Base-by-base conservation (phyloP, 768 basidiomycete species). In the Agaricus blazei region DNA sequence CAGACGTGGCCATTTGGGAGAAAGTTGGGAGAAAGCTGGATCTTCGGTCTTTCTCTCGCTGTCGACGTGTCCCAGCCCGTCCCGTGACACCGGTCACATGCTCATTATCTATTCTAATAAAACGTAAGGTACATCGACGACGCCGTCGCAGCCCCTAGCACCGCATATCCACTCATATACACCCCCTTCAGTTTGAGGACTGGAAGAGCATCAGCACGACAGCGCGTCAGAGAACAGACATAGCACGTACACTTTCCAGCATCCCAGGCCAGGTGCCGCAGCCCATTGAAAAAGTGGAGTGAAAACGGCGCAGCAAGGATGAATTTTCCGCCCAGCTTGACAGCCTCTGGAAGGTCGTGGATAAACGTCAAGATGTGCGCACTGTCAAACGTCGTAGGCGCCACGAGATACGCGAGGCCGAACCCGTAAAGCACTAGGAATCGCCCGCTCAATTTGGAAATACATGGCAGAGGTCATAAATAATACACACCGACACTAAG, bases 231-330 rank as follows among this genome's bases (percentile, higher is more conserved):
- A 14, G 42, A 44, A 9, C 6, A 56, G 55, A 24, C 11, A 27
- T 9, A 14, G 8, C 28, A 83, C 94, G 62, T 64, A 98, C 96
- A 87, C 77, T 87, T 88, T 56, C 86, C 85, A 67, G 81, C 70
- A 72, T 98, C 96, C 96, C 96, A 98, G 34, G 72, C 69, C 63
- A 98, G 73, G 76, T 98, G 96, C 41, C 96, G 82, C 58, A 98
- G 58, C 3, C 96, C 96, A 70, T 98, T 98, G 70, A 84, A 77
- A 7, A 83, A 81, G 73, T 98, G 96, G 82, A 87, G 98, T 14
- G 90, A 82, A 69, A 97, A 96, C 1, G 95, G 92, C 3, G 82
- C 78, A 11, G 93, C 93, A 44, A 98, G 80, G 58, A 92, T 63
- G 27, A 82, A 72, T 72, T 97, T 98, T 50, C 80, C 84, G 9